phyloP scores from a whole-genome alignment of 2,329 filamentous ascomycete species.

The Pseudogymnoascus sp. region DNA sequence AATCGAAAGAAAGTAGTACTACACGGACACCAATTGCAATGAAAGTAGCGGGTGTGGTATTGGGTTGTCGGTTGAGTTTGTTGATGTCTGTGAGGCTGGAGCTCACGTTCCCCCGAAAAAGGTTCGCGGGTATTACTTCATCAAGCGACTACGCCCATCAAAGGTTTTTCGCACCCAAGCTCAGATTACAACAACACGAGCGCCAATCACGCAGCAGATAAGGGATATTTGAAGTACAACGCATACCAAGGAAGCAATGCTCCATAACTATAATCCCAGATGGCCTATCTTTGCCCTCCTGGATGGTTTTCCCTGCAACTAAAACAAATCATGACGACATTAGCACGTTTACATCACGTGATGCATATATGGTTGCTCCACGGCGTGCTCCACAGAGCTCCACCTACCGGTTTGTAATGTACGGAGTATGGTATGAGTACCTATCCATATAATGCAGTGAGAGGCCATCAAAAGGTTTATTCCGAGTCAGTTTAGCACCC shows the following conservation, averaged over 20 bases:
- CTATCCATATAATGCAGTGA: background rate
- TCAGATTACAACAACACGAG: background rate
- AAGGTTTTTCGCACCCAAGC: slow-evolving; percentile 5
- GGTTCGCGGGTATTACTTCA: slow-evolving; percentile 10
- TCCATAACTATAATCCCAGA: slow-evolving; percentile 2
- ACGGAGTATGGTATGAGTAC: background rate
- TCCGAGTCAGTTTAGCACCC: background rate
- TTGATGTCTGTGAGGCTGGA: slow-evolving; percentile 9
- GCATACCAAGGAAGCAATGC: background rate
- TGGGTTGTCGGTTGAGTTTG: slow-evolving; percentile 3
- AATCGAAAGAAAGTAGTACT: slow-evolving; percentile 8
- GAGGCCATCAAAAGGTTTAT: background rate
- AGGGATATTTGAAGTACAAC: background rate
- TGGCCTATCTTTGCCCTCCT: background rate
- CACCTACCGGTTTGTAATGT: background rate
- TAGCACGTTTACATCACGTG: background rate
- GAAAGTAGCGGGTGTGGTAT: slow-evolving; percentile 5
- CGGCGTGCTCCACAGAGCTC: background rate
- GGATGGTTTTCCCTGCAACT: background rate
- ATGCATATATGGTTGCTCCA: background rate
- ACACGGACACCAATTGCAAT: slow-evolving; percentile 5
- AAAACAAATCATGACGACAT: slow-evolving; percentile 5
- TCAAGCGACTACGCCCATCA: background rate
- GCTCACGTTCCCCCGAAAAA: slow-evolving; percentile 9
- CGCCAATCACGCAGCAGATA: background rate